phyloP scores from a whole-genome alignment of 176 grass and related monocot species.

The Elymus sibiricus region DNA sequence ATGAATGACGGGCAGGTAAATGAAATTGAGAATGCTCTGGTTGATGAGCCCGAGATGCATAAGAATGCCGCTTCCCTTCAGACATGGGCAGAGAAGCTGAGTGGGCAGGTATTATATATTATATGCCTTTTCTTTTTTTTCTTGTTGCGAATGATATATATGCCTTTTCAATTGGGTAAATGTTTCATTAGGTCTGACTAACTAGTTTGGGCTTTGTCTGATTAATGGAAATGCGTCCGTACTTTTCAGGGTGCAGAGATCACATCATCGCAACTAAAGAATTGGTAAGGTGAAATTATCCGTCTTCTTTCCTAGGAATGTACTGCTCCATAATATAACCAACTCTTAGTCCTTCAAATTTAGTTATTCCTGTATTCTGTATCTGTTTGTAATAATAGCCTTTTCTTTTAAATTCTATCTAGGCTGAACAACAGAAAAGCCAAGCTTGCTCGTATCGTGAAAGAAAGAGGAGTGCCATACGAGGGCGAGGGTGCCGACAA shows the following conservation, averaged over 20 bases:
- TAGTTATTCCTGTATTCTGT: not conserved
- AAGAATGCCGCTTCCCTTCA: conserved; percentile 66
- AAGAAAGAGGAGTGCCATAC: conserved; percentile 61
- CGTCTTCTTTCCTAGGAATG: not conserved
- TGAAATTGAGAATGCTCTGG: conserved; percentile 75
- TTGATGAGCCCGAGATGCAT: conserved; percentile 94
- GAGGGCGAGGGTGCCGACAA: conserved; percentile 74
- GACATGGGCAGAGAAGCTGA: conserved; percentile 79
- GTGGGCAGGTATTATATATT: conserved; percentile 19
- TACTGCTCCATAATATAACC: not conserved
- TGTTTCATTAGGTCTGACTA: conserved; percentile 12
- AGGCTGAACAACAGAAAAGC: no score
- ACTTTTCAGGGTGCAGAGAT: conserved; percentile 87
- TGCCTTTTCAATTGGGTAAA: conserved; percentile 18
- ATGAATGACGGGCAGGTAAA: conserved; percentile 87
- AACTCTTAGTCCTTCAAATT: not conserved
- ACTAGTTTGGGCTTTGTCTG: conserved; percentile 21
- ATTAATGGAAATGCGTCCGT: conserved; percentile 26
- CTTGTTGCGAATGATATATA: not conserved
- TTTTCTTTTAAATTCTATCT: conserved; percentile 13
- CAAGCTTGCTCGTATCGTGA: no score
- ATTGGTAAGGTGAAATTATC: conserved; percentile 63
- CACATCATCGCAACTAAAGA: conserved; percentile 93
- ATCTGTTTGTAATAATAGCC: conserved; percentile 9
- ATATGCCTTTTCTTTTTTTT: no score